Evolutionary conservation across 140 eudicot genomes (phyloP).

Genomic region (Stevia rebaudiana): DNA sequence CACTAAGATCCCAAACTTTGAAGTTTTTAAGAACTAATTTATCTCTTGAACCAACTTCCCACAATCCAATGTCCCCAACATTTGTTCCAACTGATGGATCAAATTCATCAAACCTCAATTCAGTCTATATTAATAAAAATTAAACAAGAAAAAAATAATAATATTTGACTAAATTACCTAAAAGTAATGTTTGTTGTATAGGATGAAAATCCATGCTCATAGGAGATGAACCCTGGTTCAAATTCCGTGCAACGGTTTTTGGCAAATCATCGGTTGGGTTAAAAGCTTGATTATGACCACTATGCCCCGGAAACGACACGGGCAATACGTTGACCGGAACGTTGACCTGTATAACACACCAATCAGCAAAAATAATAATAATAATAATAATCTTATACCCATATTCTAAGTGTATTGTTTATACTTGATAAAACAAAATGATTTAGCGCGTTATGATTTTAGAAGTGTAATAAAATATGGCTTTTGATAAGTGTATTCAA

Average conservation of each 20-base stretch:
- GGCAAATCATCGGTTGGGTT: conserved; percentile 58
- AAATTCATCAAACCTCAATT: not conserved
- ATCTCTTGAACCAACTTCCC: conserved; percentile 63
- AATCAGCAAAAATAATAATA: not conserved
- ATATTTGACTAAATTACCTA: conserved; percentile 25
- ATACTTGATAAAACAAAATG: not conserved
- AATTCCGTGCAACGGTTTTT: conserved; percentile 44
- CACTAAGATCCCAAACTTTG: conserved; percentile 50
- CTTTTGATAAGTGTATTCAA: not conserved
- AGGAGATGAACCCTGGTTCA: conserved; percentile 62
- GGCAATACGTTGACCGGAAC: conserved; percentile 79
- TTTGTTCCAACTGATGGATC: conserved; percentile 59
- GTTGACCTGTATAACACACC: conserved; percentile 46
- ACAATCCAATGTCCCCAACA: conserved; percentile 63
- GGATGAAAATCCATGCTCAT: conserved; percentile 83
- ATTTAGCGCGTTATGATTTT: not conserved
- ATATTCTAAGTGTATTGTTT: conserved; percentile 2
- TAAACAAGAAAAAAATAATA: not conserved
- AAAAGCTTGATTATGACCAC: conserved; percentile 59
- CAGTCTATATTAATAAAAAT: not conserved
- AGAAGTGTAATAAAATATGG: not conserved
- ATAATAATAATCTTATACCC: conserved; percentile 21
- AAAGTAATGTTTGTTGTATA: conserved; percentile 46
- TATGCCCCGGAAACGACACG: conserved; percentile 62
- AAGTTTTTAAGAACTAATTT: conserved; percentile 49